Evolutionary conservation across 2,329 filamentous ascomycete genomes (phyloP).

Genomic region (Xylaria sp.): DNA sequence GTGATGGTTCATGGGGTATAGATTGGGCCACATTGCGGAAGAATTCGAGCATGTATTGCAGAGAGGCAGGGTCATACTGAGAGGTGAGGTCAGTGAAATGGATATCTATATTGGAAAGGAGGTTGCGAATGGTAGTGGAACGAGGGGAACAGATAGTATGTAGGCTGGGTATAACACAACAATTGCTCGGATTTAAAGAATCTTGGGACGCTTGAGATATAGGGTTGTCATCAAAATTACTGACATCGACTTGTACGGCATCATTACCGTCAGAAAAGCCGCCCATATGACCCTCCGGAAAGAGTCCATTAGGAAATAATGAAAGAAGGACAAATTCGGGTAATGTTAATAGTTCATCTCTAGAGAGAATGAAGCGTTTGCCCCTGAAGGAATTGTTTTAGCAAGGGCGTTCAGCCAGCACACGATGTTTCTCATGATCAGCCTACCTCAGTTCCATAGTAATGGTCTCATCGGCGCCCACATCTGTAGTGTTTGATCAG

Average conservation of each 20-base stretch:
- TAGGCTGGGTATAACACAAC: conserved; percentile 17
- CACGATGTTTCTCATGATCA: conserved; percentile 2
- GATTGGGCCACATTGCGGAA: conserved; percentile 94
- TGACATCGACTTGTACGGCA: conserved; percentile 94
- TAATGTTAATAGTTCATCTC: conserved; percentile 90
- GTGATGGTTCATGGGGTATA: conserved; percentile 73
- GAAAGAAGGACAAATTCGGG: conserved; percentile 96
- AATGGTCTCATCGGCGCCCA: conserved; percentile 87
- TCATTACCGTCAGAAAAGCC: conserved; percentile 80
- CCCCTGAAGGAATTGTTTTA: conserved; percentile 53
- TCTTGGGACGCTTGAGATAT: conserved; percentile 26
- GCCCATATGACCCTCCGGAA: conserved; percentile 93
- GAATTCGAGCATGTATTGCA: conserved; percentile 99
- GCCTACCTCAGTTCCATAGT: conserved; percentile 85
- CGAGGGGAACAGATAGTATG: conserved; percentile 18
- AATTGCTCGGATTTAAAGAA: conserved; percentile 21
- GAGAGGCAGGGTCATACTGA: conserved; percentile 90
- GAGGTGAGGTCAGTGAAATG: conserved; percentile 39
- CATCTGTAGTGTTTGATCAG: conserved; percentile 46
- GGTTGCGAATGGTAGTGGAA: conserved; percentile 30
- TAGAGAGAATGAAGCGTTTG: conserved; percentile 85
- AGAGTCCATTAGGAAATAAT: conserved; percentile 96
- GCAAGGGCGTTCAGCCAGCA: conserved; percentile 5
- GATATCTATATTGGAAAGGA: conserved; percentile 38
- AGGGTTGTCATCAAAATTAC: conserved; percentile 39